These are phyloP conservation scores for Trichophyton schoenleinii DNA, from an alignment of 2,329 filamentous ascomycete genomes.

Conservation along the genomic window DNA sequence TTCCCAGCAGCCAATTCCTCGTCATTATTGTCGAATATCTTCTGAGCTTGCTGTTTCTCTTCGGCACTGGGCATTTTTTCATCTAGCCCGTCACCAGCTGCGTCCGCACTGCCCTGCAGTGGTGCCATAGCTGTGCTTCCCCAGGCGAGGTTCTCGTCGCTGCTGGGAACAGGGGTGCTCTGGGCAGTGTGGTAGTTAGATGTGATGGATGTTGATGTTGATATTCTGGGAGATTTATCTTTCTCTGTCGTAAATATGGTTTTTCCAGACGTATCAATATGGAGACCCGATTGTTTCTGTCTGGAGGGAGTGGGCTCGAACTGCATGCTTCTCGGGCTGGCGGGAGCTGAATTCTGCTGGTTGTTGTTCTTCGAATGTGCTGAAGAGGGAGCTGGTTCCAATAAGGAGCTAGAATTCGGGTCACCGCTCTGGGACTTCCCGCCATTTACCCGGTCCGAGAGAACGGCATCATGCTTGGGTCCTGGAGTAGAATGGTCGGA, in stretches of 20 bases:
- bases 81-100: not conserved
- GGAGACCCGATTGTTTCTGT: not conserved
- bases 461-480: not conserved
- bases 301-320: not conserved
- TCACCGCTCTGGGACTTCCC: not conserved
- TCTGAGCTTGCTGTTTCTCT: slow-evolving; percentile 60
- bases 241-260: not conserved
- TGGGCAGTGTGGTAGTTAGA: slow-evolving; percentile 35
- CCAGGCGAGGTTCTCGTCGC: slow-evolving; percentile 7
- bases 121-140: slow-evolving; percentile 9
- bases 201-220: slow-evolving; percentile 30
- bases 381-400: not conserved
- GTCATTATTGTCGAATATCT: slow-evolving; percentile 66
- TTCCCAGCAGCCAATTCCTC: slow-evolving; percentile 66
- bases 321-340: not conserved
- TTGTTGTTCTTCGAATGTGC: not conserved
- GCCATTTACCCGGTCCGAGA: not conserved
- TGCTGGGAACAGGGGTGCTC: slow-evolving; percentile 29
- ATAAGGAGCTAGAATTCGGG: not conserved
- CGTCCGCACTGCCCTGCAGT: slow-evolving; percentile 1
- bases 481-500: not conserved
- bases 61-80: slow-evolving; percentile 9
- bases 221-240: slow-evolving; percentile 20
- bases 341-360: not conserved
- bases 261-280: not conserved